Evolutionary conservation across 2,329 filamentous ascomycete genomes (phyloP).

Genomic region (Zymoseptoria ardabiliae): DNA sequence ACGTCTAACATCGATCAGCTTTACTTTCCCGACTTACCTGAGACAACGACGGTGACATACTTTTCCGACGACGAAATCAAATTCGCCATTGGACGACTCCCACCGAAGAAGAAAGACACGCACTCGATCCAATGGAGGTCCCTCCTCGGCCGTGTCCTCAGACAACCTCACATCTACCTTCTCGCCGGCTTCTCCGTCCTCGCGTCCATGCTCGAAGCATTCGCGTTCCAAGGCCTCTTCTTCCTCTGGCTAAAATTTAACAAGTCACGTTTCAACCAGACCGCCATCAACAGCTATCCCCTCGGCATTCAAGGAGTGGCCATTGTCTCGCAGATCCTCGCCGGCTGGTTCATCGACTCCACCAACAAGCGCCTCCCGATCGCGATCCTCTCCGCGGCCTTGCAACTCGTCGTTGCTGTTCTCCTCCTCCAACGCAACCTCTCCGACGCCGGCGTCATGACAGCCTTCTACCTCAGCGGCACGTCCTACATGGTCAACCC

Average conservation of each 20-base stretch:
- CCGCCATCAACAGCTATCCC: slow-evolving; percentile 51
- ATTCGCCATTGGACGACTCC: background rate
- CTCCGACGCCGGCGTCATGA: slow-evolving; percentile 29
- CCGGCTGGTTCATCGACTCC: slow-evolving; percentile 33
- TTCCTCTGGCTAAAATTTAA: background rate
- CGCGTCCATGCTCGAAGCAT: background rate
- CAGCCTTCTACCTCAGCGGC: slow-evolving; percentile 34
- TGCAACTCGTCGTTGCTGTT: background rate
- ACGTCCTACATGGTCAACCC: slow-evolving; percentile 38
- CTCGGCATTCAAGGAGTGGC: slow-evolving; percentile 51
- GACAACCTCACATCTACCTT: background rate
- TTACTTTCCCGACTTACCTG: slow-evolving; percentile 45
- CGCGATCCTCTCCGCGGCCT: background rate
- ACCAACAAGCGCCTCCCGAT: slow-evolving; percentile 16
- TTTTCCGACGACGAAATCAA: slow-evolving; percentile 2
- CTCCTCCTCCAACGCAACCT: slow-evolving; percentile 20
- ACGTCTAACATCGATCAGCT: background rate
- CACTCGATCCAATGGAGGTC: background rate
- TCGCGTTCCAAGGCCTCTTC: background rate
- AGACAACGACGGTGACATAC: slow-evolving; percentile 44
- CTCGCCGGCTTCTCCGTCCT: background rate
- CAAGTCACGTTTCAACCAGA: background rate
- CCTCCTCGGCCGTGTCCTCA: background rate
- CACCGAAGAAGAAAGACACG: background rate
- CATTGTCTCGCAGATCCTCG: slow-evolving; percentile 42